These are phyloP conservation scores for Juncus inflexus DNA, from an alignment of 176 grass and related monocot genomes.

Conservation along the genomic window DNA sequence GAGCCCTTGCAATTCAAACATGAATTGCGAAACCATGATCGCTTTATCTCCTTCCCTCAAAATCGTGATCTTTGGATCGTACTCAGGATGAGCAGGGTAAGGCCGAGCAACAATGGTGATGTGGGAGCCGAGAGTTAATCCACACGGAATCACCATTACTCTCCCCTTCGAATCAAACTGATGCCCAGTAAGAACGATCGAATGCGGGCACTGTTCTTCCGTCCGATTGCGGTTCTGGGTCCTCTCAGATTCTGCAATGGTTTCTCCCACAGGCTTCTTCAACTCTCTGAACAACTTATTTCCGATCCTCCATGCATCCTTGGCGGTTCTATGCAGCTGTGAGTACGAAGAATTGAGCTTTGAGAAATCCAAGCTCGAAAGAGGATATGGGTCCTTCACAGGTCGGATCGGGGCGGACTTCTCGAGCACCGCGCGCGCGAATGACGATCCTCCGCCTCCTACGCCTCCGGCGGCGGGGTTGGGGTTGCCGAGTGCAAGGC, in stretches of 20 bases:
- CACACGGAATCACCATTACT: slow-evolving; percentile 75
- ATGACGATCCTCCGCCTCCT: background rate
- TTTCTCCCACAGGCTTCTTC: background rate
- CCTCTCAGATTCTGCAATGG: background rate
- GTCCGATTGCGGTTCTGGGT: slow-evolving; percentile 25
- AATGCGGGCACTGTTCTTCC: slow-evolving; percentile 68
- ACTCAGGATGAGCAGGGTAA: slow-evolving; percentile 51
- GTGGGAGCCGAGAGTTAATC: slow-evolving; percentile 82
- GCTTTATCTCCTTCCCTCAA: slow-evolving; percentile 60
- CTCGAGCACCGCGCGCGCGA: slow-evolving; percentile 36
- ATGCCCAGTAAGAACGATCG: slow-evolving; percentile 48
- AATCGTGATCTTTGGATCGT: slow-evolving; percentile 69
- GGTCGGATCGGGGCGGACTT: slow-evolving; percentile 21
- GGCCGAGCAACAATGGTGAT: slow-evolving; percentile 77
- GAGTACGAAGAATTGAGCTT: slow-evolving; percentile 47
- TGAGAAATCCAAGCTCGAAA: slow-evolving; percentile 57
- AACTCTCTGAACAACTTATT: slow-evolving; percentile 49
- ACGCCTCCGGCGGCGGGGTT: background rate
- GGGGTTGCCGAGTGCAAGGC: slow-evolving; percentile 11
- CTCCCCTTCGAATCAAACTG: slow-evolving; percentile 52
- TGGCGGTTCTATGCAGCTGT: slow-evolving; percentile 53
- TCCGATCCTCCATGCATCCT: slow-evolving; percentile 55
- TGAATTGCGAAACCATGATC: slow-evolving; percentile 99
- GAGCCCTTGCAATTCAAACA: slow-evolving; percentile 92
- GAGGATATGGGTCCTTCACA: slow-evolving; percentile 9